phyloP scores from a whole-genome alignment of 2,329 filamentous ascomycete genomes.

The Onygenales sp. region DNA sequence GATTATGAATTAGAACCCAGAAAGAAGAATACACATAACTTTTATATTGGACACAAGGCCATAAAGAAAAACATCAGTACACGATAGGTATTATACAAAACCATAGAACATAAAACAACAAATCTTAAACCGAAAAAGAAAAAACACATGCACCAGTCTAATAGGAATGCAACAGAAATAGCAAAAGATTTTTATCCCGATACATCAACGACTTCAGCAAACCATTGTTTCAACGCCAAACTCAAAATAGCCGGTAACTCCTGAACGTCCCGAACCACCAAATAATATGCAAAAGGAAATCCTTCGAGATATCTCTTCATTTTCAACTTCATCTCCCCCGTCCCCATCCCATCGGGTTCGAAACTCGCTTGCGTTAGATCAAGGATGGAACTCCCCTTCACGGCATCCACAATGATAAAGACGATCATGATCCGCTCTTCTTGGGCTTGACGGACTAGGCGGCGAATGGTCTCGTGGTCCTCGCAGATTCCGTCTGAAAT shows the following conservation, averaged over 20 bases:
- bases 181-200: slow-evolving; percentile 19
- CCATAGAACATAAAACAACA: not conserved
- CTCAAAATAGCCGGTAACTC: slow-evolving; percentile 85
- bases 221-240: slow-evolving; percentile 88
- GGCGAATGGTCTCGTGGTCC: slow-evolving; percentile 72
- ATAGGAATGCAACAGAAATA: not conserved
- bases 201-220: slow-evolving; percentile 57
- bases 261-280: slow-evolving; percentile 84
- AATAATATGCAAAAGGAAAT: slow-evolving; percentile 94
- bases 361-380: slow-evolving; percentile 85
- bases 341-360: slow-evolving; percentile 51
- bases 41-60: too few relatives aligned
- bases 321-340: slow-evolving; percentile 57
- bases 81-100: not conserved
- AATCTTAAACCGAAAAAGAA: not conserved
- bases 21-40: too few relatives aligned
- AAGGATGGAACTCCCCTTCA: slow-evolving; percentile 53
- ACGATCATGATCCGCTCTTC: slow-evolving; percentile 97
- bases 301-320: slow-evolving; percentile 88
- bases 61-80: not conserved
- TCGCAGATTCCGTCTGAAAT: slow-evolving; percentile 92
- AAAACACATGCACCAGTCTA: not conserved
- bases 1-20: too few relatives aligned
- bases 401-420: slow-evolving; percentile 85
- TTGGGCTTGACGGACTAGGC: slow-evolving; percentile 75